A percentile compares a stretch with the other conserved stretches of the same genome.
These are phyloP conservation scores for Colletotrichum orbiculare DNA, from an alignment of 2,329 filamentous ascomycete genomes.

Conservation along the genomic window DNA sequence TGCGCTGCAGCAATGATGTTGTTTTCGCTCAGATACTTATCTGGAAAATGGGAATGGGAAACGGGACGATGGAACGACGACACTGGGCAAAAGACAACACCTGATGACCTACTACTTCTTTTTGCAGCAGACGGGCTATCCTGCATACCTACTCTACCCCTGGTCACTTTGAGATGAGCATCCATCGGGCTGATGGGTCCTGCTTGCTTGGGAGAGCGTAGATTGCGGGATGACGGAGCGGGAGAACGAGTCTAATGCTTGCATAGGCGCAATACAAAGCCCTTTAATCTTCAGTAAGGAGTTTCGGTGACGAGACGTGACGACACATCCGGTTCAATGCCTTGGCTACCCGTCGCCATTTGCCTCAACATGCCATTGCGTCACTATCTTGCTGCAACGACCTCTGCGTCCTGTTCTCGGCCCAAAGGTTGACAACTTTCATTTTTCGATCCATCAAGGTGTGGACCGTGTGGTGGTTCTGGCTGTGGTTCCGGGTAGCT, in stretches of 20 bases:
- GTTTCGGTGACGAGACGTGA: no score
- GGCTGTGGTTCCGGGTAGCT: no score
- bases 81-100: conserved; percentile 29
- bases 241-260: conserved; percentile 28
- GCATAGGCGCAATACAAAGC: conserved; percentile 28
- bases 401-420: no score
- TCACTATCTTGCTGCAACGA: no score
- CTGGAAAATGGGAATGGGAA: conserved; percentile 24
- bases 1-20: conserved; percentile 30
- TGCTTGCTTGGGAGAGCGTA: conserved; percentile 14
- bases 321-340: no score
- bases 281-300: conserved; percentile 8
- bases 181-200: neutral
- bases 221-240: conserved; percentile 5
- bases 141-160: neutral
- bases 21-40: conserved; percentile 14
- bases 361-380: no score
- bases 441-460: no score
- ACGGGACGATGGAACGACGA: conserved; percentile 32
- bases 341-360: no score
- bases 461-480: no score
- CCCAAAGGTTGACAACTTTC: no score
- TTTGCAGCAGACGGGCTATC: conserved; percentile 6
- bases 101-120: conserved; percentile 15
- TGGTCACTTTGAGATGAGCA: neutral